Conservation (phyloP, 192 early-diverging fungal genomes). For the Ambispora gerdemannii region DNA sequence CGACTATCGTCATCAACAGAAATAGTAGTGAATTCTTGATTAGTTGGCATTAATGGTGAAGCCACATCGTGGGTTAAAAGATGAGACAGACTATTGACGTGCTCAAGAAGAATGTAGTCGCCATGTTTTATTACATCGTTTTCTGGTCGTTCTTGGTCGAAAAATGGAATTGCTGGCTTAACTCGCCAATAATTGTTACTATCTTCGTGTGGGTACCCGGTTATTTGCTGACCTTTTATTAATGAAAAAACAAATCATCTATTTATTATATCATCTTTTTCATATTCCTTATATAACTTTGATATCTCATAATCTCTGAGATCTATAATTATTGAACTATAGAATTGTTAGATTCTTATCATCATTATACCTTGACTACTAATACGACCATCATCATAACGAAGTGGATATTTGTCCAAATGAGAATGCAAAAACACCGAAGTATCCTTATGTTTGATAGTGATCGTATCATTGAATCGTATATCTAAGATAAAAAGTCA, state of each 20-base stretch:
- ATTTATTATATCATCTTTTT: too few species aligned
- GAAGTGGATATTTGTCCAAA: constrained; percentile 72
- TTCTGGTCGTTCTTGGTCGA: constrained; percentile 33
- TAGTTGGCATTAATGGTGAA: constrained; percentile 59
- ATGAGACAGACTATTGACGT: constrained; percentile 54
- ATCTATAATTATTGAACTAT: neutral
- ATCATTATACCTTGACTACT: constrained; percentile 67
- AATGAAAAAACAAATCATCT: too few species aligned
- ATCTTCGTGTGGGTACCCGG: constrained; percentile 76
- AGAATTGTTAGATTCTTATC: constrained; percentile 54
- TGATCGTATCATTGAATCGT: constrained; percentile 76
- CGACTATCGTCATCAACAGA: constrained; percentile 51
- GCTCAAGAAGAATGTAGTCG: constrained; percentile 76
- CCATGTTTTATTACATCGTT: constrained; percentile 58
- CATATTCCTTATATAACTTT: too few species aligned
- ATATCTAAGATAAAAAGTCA: constrained; percentile 69
- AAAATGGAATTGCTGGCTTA: constrained; percentile 32
- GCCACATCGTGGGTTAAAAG: constrained; percentile 68
- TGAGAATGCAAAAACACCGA: constrained; percentile 80
- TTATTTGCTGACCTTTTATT: constrained; percentile 80
- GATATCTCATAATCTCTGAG: neutral
- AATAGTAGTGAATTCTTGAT: constrained; percentile 65
- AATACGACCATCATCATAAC: constrained; percentile 89
- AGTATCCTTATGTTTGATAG: constrained; percentile 74
- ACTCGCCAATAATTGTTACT: constrained; percentile 64